A percentile compares a stretch with the other conserved stretches of the same genome.
Conservation (phyloP, 2,329 filamentous ascomycete genomes). For the Colletotrichum paranaense region DNA sequence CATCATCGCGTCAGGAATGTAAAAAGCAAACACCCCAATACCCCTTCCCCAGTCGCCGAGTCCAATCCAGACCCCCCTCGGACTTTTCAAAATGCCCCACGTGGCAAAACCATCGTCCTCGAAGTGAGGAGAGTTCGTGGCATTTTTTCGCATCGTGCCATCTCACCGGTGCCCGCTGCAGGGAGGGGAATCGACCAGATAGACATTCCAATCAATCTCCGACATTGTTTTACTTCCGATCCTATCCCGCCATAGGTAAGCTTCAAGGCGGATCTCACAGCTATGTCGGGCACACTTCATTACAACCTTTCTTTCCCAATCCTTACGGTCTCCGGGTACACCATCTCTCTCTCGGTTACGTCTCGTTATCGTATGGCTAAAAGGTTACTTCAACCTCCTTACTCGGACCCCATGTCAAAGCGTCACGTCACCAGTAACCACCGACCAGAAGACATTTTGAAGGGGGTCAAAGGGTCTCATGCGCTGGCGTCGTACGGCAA, state of each 20-base stretch:
- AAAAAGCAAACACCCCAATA: neutral
- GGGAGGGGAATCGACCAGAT: neutral
- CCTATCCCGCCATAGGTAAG: neutral
- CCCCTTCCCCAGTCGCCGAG: neutral
- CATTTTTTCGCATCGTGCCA: neutral
- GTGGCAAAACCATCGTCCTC: neutral
- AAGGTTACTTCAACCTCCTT: neutral
- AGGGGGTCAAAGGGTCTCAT: neutral
- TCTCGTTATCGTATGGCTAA: neutral
- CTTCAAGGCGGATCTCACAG: neutral
- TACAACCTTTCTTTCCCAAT: neutral
- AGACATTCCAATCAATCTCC: neutral
- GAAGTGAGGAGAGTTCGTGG: neutral
- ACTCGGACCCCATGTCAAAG: neutral
- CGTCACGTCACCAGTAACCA: neutral
- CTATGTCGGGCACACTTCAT: neutral
- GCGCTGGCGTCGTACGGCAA: slow-evolving; percentile 12
- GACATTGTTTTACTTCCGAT: neutral
- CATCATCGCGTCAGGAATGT: neutral
- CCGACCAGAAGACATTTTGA: neutral
- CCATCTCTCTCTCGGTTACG: neutral
- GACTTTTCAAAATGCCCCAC: neutral
- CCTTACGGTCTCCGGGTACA: neutral
- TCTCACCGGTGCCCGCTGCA: neutral
- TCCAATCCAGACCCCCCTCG: neutral